Conservation (phyloP, 1,284 basidiomycete species). For the Singerocomus inundabilis region DNA sequence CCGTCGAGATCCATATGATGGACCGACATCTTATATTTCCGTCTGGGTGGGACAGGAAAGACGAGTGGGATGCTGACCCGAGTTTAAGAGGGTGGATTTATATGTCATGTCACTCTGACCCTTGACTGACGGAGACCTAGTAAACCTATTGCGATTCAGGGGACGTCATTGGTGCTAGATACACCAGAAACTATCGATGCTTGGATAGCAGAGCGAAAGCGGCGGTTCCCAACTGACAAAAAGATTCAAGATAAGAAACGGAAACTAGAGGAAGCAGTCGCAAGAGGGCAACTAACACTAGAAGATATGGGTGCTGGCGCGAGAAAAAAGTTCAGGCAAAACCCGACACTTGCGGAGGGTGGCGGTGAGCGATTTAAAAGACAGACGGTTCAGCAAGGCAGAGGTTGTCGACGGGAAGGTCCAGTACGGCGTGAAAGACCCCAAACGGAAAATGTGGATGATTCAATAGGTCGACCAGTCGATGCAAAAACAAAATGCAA, state of each 20-base stretch:
- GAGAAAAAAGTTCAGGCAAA: constrained; percentile 37
- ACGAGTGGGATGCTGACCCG: constrained; percentile 75
- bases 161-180: constrained; percentile 75
- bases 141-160: constrained; percentile 75
- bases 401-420: constrained; percentile 34
- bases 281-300: constrained; percentile 70
- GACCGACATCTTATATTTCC: constrained; percentile 87
- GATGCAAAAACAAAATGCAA: background rate
- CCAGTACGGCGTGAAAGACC: constrained; percentile 31
- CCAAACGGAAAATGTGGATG: background rate
- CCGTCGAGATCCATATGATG: constrained; percentile 84
- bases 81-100: constrained; percentile 62
- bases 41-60: constrained; percentile 67
- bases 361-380: constrained; percentile 6
- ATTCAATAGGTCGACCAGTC: background rate
- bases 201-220: constrained; percentile 87
- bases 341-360: constrained; percentile 4
- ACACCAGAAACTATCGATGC: constrained; percentile 78
- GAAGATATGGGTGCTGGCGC: constrained; percentile 42
- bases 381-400: constrained; percentile 25
- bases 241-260: constrained; percentile 76
- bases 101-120: background rate
- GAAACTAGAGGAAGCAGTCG: constrained; percentile 71
- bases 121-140: constrained; percentile 34
- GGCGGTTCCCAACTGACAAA: constrained; percentile 73